These are phyloP conservation scores for Xylona heveae DNA, from an alignment of 495 filamentous ascomycete species.

Conservation along the genomic window DNA sequence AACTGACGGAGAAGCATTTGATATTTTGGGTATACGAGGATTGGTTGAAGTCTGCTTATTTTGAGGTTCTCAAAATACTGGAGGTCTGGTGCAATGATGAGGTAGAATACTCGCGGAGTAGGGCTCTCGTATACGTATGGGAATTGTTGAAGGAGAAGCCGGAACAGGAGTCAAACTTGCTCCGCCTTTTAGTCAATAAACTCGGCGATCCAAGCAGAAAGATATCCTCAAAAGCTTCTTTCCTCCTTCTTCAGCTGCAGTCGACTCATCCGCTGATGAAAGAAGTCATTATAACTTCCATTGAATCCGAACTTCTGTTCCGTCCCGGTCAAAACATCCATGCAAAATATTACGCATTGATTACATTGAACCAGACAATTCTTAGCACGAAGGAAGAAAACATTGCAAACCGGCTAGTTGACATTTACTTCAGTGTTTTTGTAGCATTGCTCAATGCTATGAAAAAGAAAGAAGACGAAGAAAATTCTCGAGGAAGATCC, in stretches of 20 bases:
- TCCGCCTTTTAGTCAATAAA: constrained; percentile 85
- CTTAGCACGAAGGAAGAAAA: constrained; percentile 61
- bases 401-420: constrained; percentile 59
- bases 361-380: constrained; percentile 91
- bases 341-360: constrained; percentile 87
- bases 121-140: constrained; percentile 71
- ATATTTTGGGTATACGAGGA: constrained; percentile 87
- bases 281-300: constrained; percentile 52
- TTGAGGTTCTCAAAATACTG: constrained; percentile 72
- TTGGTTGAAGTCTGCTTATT: constrained; percentile 79
- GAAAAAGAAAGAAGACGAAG: neutral
- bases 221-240: constrained; percentile 79
- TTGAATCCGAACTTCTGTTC: constrained; percentile 75
- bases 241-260: constrained; percentile 75
- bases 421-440: constrained; percentile 81
- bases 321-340: constrained; percentile 67
- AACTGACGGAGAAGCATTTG: constrained; percentile 49
- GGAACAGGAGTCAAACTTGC: constrained; percentile 86
- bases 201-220: constrained; percentile 86
- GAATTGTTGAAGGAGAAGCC: constrained; percentile 87
- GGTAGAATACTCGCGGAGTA: constrained; percentile 70
- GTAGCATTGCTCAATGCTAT: constrained; percentile 43
- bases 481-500: constrained; percentile 5
- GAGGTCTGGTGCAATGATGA: constrained; percentile 87
- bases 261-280: constrained; percentile 87